A percentile compares a stretch with the other conserved stretches of the same genome.
phyloP scores from a whole-genome alignment of 2,329 filamentous ascomycete species.

The Bipolaris victoriae region DNA sequence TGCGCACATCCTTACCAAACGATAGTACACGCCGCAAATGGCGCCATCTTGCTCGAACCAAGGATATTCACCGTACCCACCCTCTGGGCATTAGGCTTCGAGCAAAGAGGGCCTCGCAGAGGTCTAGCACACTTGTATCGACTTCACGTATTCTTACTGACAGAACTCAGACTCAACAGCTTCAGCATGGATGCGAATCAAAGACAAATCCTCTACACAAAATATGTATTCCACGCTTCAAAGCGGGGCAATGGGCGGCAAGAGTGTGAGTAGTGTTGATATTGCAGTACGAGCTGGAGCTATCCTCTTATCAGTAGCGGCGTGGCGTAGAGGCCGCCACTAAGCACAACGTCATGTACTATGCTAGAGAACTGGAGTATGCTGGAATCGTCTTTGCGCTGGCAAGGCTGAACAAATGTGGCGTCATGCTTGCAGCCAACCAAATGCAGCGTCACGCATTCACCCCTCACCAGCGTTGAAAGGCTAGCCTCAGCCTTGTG shows the following conservation, averaged over 20 bases:
- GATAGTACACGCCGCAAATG: neutral
- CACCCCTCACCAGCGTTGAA: neutral
- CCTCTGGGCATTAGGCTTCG: neutral
- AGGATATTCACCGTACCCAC: neutral
- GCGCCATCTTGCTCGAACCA: neutral
- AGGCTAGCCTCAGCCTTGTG: neutral
- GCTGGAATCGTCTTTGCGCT: neutral
- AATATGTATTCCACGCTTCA: neutral
- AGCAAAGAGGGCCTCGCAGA: neutral
- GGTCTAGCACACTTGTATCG: neutral
- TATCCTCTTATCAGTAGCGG: neutral
- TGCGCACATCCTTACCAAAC: neutral
- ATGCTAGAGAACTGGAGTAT: neutral
- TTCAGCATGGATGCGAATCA: neutral
- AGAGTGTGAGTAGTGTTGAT: neutral
- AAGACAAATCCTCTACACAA: neutral
- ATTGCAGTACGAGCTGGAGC: neutral
- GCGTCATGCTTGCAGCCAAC: conserved; percentile 3
- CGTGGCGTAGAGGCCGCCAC: neutral
- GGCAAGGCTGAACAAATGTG: neutral
- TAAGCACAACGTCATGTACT: neutral
- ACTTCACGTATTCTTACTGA: neutral
- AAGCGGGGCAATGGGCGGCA: conserved; percentile 1
- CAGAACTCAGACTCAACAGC: neutral
- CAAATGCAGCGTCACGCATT: conserved; percentile 3